These are phyloP conservation scores for Paecilomyces fulvus DNA, from an alignment of 2,329 filamentous ascomycete genomes.

Conservation along the genomic window DNA sequence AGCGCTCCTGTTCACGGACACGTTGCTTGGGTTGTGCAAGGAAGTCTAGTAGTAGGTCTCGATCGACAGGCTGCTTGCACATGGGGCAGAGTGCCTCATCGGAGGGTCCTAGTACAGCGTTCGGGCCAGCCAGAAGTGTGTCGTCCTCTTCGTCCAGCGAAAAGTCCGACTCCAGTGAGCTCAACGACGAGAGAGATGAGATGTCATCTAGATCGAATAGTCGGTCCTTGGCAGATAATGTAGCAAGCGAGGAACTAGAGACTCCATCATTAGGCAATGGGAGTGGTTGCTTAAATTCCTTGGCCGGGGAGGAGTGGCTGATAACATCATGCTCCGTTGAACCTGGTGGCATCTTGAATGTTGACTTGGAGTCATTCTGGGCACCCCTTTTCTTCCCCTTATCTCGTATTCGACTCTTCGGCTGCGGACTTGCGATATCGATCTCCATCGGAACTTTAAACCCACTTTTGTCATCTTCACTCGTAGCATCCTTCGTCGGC, in stretches of 20 bases:
- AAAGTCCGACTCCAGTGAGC: constrained; percentile 16
- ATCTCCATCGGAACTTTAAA: constrained; percentile 20
- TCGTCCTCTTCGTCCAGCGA: constrained; percentile 11
- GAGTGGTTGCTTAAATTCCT: constrained; percentile 19
- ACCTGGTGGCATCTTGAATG: constrained; percentile 3
- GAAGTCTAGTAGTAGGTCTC: constrained; percentile 46
- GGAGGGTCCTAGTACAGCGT: constrained; percentile 4
- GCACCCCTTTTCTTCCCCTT: background rate
- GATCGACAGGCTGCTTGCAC: constrained; percentile 54
- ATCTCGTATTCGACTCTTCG: constrained; percentile 3
- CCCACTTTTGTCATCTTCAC: constrained; percentile 6
- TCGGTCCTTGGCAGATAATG: constrained; percentile 13
- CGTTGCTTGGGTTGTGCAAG: constrained; percentile 28
- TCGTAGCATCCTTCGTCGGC: background rate
- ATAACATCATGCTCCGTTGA: constrained; percentile 1
- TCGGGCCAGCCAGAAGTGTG: constrained; percentile 5
- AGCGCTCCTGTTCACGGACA: constrained; percentile 35
- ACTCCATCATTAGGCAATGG: constrained; percentile 13
- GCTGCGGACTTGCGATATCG: constrained; percentile 8
- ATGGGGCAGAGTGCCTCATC: constrained; percentile 51
- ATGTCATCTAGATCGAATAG: constrained; percentile 13
- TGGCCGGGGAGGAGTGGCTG: constrained; percentile 3
- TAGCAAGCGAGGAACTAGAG: constrained; percentile 20
- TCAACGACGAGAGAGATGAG: constrained; percentile 19
- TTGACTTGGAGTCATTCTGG: background rate